Base-by-base conservation (phyloP, 768 basidiomycete genomes). In the Leccinum rimulosum region DNA sequence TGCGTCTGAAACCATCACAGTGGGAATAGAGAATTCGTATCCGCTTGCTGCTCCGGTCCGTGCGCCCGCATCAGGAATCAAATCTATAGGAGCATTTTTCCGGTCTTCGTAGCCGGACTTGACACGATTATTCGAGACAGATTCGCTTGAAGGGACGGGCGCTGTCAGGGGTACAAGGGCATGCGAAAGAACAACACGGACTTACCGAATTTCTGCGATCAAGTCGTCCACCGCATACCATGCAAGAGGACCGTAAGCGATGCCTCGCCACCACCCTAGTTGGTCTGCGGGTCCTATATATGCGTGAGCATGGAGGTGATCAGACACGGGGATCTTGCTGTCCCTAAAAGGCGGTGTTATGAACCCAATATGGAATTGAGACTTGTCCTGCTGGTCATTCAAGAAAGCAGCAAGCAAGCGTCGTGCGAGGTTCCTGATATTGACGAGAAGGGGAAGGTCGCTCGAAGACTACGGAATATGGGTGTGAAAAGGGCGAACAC, bases 301-400 rank as follows among this genome's bases (percentile, higher is more conserved):
- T 6, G 87, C 89, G 70, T 92, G 90, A 1, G 82, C 83, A 68
- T 91, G 89, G 28, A 91, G 79, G 68, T 91, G 89, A 71, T 91
- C 89, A 28, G 84, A 87, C 51, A 91, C 83, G 14, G 90, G 89
- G 45, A 91, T 89, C 70, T 88, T 89, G 73, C 75, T 83, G 68
- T 91, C 89, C 65, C 79, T 84, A 75, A 89, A 89, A 0, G 88
- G 89, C 15, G 87, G 84, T 0, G 88, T 88, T 61, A 91, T 90
- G 75, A 91, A 91, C 40, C 89, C 89, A 14, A 54, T 54, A 14
- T 30, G 38, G 53, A 40, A 30, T 28, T 25, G 51, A 28, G 52
- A 38, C 11, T 33, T 51, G n/a, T 52, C 31, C 33, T 52, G 49
- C 6, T 25, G 45, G 31, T 33, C n/a, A 35, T 47, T 28, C 17